Evolutionary conservation across 495 filamentous ascomycete species (phyloP), one percentile per base, ranked within the genome.

Genomic region (Hypomontagnella submonticulosa): DNA sequence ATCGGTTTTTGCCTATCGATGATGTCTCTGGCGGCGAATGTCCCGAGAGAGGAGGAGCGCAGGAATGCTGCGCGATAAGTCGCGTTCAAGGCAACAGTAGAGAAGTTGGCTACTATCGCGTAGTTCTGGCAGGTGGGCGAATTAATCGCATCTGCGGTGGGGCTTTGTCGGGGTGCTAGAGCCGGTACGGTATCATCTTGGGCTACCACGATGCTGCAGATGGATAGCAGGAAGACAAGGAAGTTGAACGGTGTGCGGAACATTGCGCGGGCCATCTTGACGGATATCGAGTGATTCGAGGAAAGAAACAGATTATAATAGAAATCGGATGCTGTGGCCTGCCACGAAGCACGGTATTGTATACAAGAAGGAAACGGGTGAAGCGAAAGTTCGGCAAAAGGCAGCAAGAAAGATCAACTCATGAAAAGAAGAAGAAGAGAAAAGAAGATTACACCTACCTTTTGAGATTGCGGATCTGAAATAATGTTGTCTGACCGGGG

Each of bases 1-100:
- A 71, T 68, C 8, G 52, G 58, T 15, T 55, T 58, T 32, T 75
- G 67, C 6, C 57, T 54, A 43, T 76, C 69, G 4, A 79, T 44
- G 54, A 79, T 74, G 8, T 16, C 37, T 13, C 55, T 54, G 19
- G 75, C 57, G 27, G 57, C 37, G 40, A 71, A 66, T 12, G 72
- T 74, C 32, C 76, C 76, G 33, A 70, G 23, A 13, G 57, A 57
- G 12, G 74, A 72, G 5, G 68, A 61, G 20, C 69, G 70, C 16
- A 75, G 38, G 73, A 71, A 79, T 6, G 74, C 69, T 8, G 66
- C 55, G 42, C 76, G 76, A 41, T 72, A 76, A 42, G 76, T 72
- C 36, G 63, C 55, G 69, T 77, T 79, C 43, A 58, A 16, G 43
- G 70, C 73, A 57, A 79, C 72, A 38, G 64, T 66, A 11, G 70